Conservation (phyloP, 2,329 filamentous ascomycete species). For the Fusarium verticillioides region DNA sequence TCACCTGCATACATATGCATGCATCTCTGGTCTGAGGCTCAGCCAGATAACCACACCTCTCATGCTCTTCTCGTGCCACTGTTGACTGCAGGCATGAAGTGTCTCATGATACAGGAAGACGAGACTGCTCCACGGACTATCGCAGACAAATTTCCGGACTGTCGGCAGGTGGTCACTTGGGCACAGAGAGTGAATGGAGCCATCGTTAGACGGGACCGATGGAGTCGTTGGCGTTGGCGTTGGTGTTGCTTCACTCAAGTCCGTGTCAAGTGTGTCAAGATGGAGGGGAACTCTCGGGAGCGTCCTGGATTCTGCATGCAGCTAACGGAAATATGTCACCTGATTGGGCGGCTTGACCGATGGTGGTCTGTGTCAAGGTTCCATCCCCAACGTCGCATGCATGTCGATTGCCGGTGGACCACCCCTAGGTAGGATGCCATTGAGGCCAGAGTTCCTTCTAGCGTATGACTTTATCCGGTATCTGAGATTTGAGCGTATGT, state of each 20-base stretch:
- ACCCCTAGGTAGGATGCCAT: slow-evolving; percentile 1
- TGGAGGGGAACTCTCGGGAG: slow-evolving; percentile 23
- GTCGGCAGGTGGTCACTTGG: slow-evolving; percentile 34
- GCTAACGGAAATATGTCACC: slow-evolving; percentile 17
- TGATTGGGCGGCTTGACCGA: slow-evolving; percentile 38
- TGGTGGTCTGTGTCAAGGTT: slow-evolving; percentile 21
- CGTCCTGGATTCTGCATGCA: slow-evolving; percentile 40
- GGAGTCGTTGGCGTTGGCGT: background rate
- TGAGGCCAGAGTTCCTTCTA: slow-evolving; percentile 22
- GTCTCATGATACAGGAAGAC: slow-evolving; percentile 27
- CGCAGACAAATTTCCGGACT: slow-evolving; percentile 27
- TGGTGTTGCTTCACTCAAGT: background rate
- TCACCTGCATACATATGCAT: slow-evolving; percentile 1
- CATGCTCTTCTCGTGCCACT: background rate
- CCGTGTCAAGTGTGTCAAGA: background rate
- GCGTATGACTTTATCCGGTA: slow-evolving; percentile 39
- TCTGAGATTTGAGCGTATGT: background rate
- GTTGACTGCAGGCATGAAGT: slow-evolving; percentile 1
- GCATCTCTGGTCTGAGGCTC: slow-evolving; percentile 24
- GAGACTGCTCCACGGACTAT: slow-evolving; percentile 19
- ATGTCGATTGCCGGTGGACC: slow-evolving; percentile 38
- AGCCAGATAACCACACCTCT: background rate
- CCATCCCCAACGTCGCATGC: slow-evolving; percentile 11
- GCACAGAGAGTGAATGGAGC: slow-evolving; percentile 21
- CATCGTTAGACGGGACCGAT: slow-evolving; percentile 25